Conservation (phyloP, 2,329 filamentous ascomycete genomes). For the Apiospora saccharicola region DNA sequence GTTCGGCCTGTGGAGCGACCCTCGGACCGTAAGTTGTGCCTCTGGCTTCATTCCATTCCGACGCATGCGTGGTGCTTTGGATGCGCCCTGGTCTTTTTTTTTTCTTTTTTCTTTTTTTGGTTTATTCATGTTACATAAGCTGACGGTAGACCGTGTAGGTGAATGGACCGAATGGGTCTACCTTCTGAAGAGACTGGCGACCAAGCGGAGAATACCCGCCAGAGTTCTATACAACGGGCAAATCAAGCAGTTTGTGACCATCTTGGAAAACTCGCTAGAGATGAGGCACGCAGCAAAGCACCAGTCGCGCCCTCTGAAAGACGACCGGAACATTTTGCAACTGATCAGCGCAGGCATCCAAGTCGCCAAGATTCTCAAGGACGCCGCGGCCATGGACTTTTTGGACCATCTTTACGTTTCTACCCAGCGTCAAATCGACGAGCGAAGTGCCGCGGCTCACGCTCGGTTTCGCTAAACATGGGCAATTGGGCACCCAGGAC, state of each 20-base stretch:
- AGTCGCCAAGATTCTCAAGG: constrained; percentile 86
- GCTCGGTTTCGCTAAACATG: constrained; percentile 48
- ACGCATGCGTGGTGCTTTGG: not conserved
- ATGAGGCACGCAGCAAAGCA: constrained; percentile 81
- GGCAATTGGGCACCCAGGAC: constrained; percentile 14
- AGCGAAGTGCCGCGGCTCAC: constrained; percentile 59
- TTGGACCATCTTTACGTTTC: constrained; percentile 82
- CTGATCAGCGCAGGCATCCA: constrained; percentile 87
- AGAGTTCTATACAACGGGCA: constrained; percentile 87
- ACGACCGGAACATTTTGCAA: constrained; percentile 88
- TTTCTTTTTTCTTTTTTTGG: too few relatives aligned
- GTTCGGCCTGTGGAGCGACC: constrained; percentile 44
- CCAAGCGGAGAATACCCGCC: constrained; percentile 76
- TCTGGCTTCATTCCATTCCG: not conserved
- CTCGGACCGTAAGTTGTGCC: constrained; percentile 36
- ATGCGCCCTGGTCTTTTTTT: too few relatives aligned
- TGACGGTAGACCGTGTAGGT: constrained; percentile 62
- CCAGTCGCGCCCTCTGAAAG: constrained; percentile 82
- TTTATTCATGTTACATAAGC: constrained; percentile 45
- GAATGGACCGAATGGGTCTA: constrained; percentile 96
- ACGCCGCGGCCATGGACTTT: constrained; percentile 83
- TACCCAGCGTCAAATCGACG: constrained; percentile 81
- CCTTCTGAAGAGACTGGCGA: constrained; percentile 83
- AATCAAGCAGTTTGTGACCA: constrained; percentile 90
- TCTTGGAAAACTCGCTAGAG: constrained; percentile 86